These are phyloP conservation scores for Diaporthe destruens DNA, from an alignment of 2,329 filamentous ascomycete species.

Conservation along the genomic window DNA sequence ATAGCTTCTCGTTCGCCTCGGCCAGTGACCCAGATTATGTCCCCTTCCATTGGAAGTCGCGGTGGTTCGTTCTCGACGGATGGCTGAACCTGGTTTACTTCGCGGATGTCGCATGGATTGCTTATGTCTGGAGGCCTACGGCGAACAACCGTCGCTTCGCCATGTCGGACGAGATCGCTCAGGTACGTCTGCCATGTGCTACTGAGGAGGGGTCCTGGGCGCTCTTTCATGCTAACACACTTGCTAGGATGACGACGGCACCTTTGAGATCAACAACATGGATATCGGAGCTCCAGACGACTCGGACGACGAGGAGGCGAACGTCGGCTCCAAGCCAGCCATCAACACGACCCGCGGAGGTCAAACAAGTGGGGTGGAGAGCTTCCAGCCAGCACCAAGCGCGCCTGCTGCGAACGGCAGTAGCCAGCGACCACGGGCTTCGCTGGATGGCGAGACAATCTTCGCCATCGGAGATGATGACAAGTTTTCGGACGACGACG, in stretches of 20 bases:
- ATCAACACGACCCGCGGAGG: slow-evolving; percentile 40
- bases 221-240: background rate
- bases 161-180: slow-evolving; percentile 97
- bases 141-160: slow-evolving; percentile 97
- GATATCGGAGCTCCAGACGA: slow-evolving; percentile 84
- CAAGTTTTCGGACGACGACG: slow-evolving; percentile 81
- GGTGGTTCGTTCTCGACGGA: slow-evolving; percentile 97
- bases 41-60: slow-evolving; percentile 95
- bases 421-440: slow-evolving; percentile 59
- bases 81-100: slow-evolving; percentile 98
- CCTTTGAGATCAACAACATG: slow-evolving; percentile 94
- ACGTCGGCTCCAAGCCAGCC: slow-evolving; percentile 56
- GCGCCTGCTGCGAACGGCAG: slow-evolving; percentile 38
- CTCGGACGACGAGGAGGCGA: slow-evolving; percentile 69
- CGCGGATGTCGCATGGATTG: slow-evolving; percentile 90
- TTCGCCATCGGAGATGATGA: slow-evolving; percentile 94
- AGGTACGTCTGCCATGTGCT: slow-evolving; percentile 1
- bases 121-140: slow-evolving; percentile 96
- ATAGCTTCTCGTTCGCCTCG: slow-evolving; percentile 94
- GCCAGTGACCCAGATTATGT: slow-evolving; percentile 88
- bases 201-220: background rate
- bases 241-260: slow-evolving; percentile 94
- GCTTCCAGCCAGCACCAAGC: slow-evolving; percentile 35
- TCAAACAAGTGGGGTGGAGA: slow-evolving; percentile 40
- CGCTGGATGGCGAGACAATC: slow-evolving; percentile 89